A percentile compares a stretch with the other conserved stretches of the same genome.
Evolutionary conservation across 2,329 filamentous ascomycete genomes (phyloP).

Genomic region (Ascochyta lentis): DNA sequence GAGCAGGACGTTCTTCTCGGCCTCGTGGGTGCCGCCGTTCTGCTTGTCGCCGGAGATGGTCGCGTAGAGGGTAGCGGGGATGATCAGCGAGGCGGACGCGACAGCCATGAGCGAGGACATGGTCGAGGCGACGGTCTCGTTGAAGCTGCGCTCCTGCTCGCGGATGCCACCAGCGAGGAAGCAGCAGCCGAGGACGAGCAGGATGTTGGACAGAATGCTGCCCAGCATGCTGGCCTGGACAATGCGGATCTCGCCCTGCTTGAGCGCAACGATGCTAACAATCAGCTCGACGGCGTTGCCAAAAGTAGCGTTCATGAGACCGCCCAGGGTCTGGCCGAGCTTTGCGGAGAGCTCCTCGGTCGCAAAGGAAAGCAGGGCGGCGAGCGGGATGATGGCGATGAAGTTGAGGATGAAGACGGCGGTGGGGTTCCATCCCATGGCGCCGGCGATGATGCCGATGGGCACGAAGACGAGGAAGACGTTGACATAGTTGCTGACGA

Average conservation of each 20-base stretch:
- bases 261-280: constrained; percentile 89
- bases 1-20: constrained; percentile 56
- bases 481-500: constrained; percentile 67
- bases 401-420: constrained; percentile 80
- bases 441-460: constrained; percentile 72
- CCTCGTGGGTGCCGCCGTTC: constrained; percentile 42
- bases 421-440: constrained; percentile 67
- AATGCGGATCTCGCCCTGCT: constrained; percentile 85
- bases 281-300: constrained; percentile 83
- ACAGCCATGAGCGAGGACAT: constrained; percentile 69
- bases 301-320: constrained; percentile 77
- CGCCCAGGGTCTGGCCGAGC: constrained; percentile 76
- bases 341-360: constrained; percentile 78
- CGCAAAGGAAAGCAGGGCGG: constrained; percentile 75
- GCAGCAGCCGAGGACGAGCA: constrained; percentile 70
- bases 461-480: constrained; percentile 76
- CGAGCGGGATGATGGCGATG: constrained; percentile 78
- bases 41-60: constrained; percentile 51
- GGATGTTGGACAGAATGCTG: constrained; percentile 91
- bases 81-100: constrained; percentile 60
- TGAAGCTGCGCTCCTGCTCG: constrained; percentile 63
- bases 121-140: constrained; percentile 78
- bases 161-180: constrained; percentile 59
- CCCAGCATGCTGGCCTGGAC: constrained; percentile 99
- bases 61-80: constrained; percentile 60